A percentile compares a stretch with the other conserved stretches of the same genome.
Conservation (phyloP, 441 rosid species). For the Populus tomentosa region DNA sequence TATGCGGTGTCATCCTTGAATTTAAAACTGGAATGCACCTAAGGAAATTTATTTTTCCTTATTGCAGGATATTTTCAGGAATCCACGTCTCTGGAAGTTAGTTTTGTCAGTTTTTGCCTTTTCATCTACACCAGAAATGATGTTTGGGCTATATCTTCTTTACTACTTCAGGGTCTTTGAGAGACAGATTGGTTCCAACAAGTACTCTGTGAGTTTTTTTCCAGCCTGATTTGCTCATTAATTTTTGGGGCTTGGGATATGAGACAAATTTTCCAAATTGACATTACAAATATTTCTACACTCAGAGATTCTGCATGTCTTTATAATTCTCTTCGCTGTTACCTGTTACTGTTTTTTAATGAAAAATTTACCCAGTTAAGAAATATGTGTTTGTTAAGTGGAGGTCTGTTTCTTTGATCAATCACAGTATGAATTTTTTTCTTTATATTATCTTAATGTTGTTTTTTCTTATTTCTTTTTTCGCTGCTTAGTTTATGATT, state of each 20-base stretch:
- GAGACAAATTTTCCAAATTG: neutral
- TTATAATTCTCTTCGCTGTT: neutral
- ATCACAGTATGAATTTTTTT: neutral
- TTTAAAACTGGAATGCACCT: neutral
- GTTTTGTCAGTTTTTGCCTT: constrained; percentile 58
- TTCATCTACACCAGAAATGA: constrained; percentile 81
- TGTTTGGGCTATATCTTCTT: constrained; percentile 78
- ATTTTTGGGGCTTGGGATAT: neutral
- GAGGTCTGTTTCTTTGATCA: neutral
- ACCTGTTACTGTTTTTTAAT: neutral
- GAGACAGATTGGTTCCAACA: constrained; percentile 88
- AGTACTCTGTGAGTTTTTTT: constrained; percentile 62
- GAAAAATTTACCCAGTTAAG: neutral
- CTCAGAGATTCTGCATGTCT: neutral
- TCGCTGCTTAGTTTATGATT: neutral
- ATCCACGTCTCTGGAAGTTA: constrained; percentile 57
- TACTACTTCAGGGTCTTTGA: constrained; percentile 66
- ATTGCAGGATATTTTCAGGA: constrained; percentile 70
- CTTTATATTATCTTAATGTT: neutral
- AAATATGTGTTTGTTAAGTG: neutral
- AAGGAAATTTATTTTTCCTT: neutral
- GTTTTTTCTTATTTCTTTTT: no score
- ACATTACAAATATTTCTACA: neutral
- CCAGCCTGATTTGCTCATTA: neutral
- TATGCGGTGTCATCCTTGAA: neutral